A percentile compares a stretch with the other conserved stretches of the same genome.
Evolutionary conservation across 75 land plant genomes (phyloP).

Genomic region (Cryptomeria japonica): DNA sequence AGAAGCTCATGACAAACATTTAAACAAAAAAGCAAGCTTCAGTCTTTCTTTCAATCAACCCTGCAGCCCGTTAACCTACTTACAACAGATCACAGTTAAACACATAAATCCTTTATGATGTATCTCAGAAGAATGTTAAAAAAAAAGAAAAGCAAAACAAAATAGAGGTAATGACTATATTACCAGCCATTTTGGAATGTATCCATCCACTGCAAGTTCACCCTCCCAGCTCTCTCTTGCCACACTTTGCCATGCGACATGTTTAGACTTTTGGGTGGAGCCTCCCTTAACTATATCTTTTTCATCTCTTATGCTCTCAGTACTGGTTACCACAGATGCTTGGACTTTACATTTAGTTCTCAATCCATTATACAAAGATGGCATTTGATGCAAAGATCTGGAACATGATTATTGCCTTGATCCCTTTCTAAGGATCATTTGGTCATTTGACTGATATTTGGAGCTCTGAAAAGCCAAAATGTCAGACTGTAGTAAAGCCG

Average conservation of each 20-base stretch:
- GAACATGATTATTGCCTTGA: background rate
- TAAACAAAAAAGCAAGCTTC: background rate
- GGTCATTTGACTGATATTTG: background rate
- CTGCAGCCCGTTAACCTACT: background rate
- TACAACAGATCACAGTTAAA: background rate
- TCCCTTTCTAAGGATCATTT: background rate
- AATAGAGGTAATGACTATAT: background rate
- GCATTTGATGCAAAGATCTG: background rate
- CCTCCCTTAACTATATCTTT: no score
- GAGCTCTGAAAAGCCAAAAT: background rate
- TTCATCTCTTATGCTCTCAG: background rate
- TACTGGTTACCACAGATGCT: background rate
- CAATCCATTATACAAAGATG: background rate
- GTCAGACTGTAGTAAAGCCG: background rate
- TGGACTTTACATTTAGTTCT: background rate
- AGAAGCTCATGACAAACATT: background rate
- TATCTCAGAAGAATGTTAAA: background rate
- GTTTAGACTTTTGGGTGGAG: no score
- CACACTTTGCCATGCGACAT: conserved; percentile 67
- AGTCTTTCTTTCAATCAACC: background rate
- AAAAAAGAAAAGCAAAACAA: background rate
- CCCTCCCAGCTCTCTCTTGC: conserved; percentile 73
- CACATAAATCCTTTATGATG: background rate
- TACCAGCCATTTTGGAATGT: conserved; percentile 77
- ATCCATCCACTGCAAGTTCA: conserved; percentile 66